Conservation (phyloP, 495 filamentous ascomycete species). For the Penicillium pulvis region DNA sequence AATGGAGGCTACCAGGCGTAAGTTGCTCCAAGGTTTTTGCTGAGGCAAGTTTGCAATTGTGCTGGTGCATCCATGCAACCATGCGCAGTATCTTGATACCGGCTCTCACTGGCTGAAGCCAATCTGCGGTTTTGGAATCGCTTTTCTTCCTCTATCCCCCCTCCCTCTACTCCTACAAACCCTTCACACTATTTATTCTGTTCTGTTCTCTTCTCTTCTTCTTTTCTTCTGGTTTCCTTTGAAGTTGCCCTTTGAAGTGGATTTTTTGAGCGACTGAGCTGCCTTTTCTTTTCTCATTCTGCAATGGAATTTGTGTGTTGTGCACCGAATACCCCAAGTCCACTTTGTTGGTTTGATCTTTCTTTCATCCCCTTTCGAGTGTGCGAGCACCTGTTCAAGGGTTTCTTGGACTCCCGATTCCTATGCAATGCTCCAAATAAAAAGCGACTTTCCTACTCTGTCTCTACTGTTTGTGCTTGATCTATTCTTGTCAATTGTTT, state of each 20-base stretch:
- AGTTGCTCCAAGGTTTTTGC: conserved; percentile 10
- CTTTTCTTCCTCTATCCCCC: conserved; percentile 14
- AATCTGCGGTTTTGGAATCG: conserved; percentile 14
- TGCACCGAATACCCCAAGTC: conserved; percentile 53
- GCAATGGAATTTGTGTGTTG: conserved; percentile 53
- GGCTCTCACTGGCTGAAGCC: conserved; percentile 20
- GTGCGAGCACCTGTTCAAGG: conserved; percentile 30
- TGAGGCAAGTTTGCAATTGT: conserved; percentile 18
- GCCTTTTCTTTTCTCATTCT: conserved; percentile 34
- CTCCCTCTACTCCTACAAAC: conserved; percentile 1
- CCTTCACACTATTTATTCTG: conserved; percentile 6
- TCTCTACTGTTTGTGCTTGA: conserved; percentile 22
- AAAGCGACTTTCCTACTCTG: conserved; percentile 45
- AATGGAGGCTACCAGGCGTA: conserved; percentile 59
- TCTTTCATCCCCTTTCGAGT: conserved; percentile 30
- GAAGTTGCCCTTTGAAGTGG: conserved; percentile 38
- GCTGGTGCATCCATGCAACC: conserved; percentile 5
- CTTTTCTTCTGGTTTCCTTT: conserved; percentile 24
- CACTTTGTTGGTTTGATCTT: conserved; percentile 44
- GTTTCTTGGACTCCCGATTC: conserved; percentile 41
- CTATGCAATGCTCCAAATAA: conserved; percentile 43
- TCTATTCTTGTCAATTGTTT: conserved; percentile 28
- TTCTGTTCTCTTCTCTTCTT: conserved; percentile 17
- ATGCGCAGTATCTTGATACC: conserved; percentile 7
- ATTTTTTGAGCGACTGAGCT: conserved; percentile 50